These are phyloP conservation scores for Talaromyces ruber DNA, from an alignment of 495 filamentous ascomycete genomes.

Conservation along the genomic window DNA sequence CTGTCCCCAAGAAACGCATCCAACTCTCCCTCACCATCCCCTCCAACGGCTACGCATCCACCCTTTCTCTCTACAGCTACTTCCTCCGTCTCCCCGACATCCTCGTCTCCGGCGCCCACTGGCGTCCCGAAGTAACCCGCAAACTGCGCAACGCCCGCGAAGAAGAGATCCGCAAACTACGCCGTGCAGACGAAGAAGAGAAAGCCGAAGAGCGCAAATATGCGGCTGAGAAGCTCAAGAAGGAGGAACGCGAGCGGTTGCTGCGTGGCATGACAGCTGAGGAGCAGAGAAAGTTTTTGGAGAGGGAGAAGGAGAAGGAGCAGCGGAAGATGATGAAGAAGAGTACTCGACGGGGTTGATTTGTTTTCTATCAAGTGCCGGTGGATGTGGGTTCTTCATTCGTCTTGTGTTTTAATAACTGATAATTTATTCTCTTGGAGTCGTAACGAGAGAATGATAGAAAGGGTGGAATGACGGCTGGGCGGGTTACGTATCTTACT, in stretches of 20 bases:
- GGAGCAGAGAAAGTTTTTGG: constrained; percentile 91
- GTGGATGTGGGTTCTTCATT: neutral
- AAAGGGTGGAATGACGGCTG: neutral
- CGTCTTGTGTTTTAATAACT: constrained; percentile 2
- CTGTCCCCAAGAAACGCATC: constrained; percentile 75
- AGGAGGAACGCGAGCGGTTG: constrained; percentile 81
- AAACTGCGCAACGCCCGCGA: constrained; percentile 76
- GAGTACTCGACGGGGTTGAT: constrained; percentile 38
- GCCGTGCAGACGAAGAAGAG: constrained; percentile 78
- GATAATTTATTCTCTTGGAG: neutral
- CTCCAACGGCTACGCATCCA: constrained; percentile 51
- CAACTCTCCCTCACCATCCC: constrained; percentile 68
- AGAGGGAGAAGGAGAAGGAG: constrained; percentile 82
- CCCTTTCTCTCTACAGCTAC: constrained; percentile 68
- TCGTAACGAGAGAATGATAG: neutral
- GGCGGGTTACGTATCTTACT: neutral
- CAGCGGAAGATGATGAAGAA: constrained; percentile 65
- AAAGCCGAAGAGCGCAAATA: constrained; percentile 80
- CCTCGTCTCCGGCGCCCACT: constrained; percentile 68
- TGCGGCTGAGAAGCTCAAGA: constrained; percentile 78
- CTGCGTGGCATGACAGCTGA: constrained; percentile 80
- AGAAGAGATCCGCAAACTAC: constrained; percentile 70
- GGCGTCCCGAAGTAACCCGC: constrained; percentile 81
- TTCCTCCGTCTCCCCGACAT: constrained; percentile 79
- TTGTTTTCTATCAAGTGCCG: no score